Percentiles rank a stretch among this genome's conserved stretches.
phyloP scores from a whole-genome alignment of 2,329 filamentous ascomycete species.

The Colletotrichum acutatum region DNA sequence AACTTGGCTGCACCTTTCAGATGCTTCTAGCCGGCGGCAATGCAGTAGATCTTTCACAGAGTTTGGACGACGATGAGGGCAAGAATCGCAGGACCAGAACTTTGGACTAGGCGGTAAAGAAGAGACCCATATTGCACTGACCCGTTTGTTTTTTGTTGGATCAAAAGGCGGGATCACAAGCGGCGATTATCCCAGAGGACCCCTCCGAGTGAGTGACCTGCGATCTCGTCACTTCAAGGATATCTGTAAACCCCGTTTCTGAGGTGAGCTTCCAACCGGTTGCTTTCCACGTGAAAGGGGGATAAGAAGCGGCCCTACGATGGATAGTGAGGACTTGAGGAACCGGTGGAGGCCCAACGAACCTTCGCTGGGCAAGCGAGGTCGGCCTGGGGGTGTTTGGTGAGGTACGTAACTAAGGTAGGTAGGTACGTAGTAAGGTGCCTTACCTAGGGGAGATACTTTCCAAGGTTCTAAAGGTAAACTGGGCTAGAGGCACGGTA shows the following conservation, averaged over 20 bases:
- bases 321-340: neutral
- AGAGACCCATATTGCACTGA: slow-evolving; percentile 31
- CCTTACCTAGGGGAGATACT: neutral
- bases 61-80: slow-evolving; percentile 5
- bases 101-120: slow-evolving; percentile 17
- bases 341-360: slow-evolving; percentile 15
- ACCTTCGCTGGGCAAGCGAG: neutral
- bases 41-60: slow-evolving; percentile 26
- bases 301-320: neutral
- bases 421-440: no score
- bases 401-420: no score
- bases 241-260: neutral
- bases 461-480: neutral
- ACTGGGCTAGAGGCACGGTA: no score
- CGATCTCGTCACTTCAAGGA: slow-evolving; percentile 2
- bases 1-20: slow-evolving; percentile 23
- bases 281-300: slow-evolving; percentile 11
- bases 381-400: neutral
- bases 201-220: slow-evolving; percentile 10
- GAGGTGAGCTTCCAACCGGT: neutral
- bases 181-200: slow-evolving; percentile 14
- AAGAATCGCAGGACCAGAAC: slow-evolving; percentile 18
- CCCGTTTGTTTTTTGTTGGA: slow-evolving; percentile 32
- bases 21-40: slow-evolving; percentile 18
- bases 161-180: slow-evolving; percentile 14